A percentile compares a stretch with the other conserved stretches of the same genome.
Conservation (phyloP, 352 stramenopile genomes). For the Elongisporangium senticosum region DNA sequence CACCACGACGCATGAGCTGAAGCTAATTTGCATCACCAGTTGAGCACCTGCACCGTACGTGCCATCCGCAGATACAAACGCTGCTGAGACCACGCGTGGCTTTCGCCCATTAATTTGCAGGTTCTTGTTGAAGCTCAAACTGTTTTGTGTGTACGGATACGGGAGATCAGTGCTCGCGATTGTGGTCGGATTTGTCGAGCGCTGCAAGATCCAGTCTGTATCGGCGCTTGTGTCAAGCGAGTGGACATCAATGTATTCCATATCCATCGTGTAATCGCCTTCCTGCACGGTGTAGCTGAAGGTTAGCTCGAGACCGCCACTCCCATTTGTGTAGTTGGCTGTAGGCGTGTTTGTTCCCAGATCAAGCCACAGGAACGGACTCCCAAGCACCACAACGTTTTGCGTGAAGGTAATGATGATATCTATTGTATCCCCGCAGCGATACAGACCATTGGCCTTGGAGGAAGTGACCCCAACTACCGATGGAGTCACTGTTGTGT, state of each 20-base stretch:
- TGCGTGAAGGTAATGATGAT: slow-evolving; percentile 64
- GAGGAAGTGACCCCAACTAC: slow-evolving; percentile 52
- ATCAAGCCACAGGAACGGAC: slow-evolving; percentile 65
- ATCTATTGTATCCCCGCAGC: slow-evolving; percentile 55
- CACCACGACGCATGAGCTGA: slow-evolving; percentile 61
- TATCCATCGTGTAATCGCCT: slow-evolving; percentile 62
- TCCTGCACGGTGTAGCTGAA: slow-evolving; percentile 71
- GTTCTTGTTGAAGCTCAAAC: slow-evolving; percentile 65
- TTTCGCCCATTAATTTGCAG: slow-evolving; percentile 64
- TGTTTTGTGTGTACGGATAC: slow-evolving; percentile 57
- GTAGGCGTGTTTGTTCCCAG: slow-evolving; percentile 39
- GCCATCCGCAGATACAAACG: slow-evolving; percentile 58
- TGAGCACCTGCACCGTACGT: slow-evolving; percentile 54
- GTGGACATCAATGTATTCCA: slow-evolving; percentile 81
- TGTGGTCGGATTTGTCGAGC: slow-evolving; percentile 66
- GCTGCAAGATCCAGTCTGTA: slow-evolving; percentile 43
- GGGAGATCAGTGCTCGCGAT: slow-evolving; percentile 59
- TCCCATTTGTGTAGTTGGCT: slow-evolving; percentile 53
- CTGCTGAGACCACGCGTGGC: slow-evolving; percentile 38
- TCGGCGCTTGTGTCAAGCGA: slow-evolving; percentile 60
- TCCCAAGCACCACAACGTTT: slow-evolving; percentile 57
- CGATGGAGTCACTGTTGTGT: slow-evolving; percentile 45
- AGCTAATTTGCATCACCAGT: slow-evolving; percentile 55
- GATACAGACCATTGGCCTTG: slow-evolving; percentile 43
- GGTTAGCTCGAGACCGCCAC: slow-evolving; percentile 35